Evolutionary conservation across 2,329 filamentous ascomycete species (phyloP).

Genomic region (Acarospora socialis): DNA sequence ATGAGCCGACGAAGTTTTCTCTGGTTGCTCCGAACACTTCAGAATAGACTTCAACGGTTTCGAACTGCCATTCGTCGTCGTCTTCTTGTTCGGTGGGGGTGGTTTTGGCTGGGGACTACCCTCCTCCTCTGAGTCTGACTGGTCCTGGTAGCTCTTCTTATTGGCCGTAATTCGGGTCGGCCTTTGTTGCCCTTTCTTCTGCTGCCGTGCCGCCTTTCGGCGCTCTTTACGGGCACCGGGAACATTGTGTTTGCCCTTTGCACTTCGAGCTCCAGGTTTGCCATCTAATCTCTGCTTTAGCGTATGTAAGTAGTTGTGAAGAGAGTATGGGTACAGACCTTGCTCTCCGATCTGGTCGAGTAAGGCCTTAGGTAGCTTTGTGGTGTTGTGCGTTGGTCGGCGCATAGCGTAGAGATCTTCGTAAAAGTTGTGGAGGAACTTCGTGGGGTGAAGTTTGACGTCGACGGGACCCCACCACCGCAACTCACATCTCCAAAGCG

Average conservation of each 20-base stretch:
- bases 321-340: constrained; percentile 7
- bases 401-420: too few species aligned
- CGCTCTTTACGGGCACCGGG: constrained; percentile 44
- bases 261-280: constrained; percentile 20
- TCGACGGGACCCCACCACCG: too few species aligned
- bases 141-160: constrained; percentile 17
- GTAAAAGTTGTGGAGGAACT: too few species aligned
- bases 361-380: constrained; percentile 25
- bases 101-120: constrained; percentile 6
- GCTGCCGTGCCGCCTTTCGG: constrained; percentile 49
- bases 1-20: constrained; percentile 19
- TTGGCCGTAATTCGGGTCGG: constrained; percentile 15
- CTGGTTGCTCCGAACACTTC: constrained; percentile 20
- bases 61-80: constrained; percentile 15
- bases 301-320: not conserved
- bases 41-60: constrained; percentile 22
- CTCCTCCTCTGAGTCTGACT: constrained; percentile 14
- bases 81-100: constrained; percentile 15
- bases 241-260: constrained; percentile 20
- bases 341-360: constrained; percentile 27
- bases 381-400: constrained; percentile 27
- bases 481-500: too few species aligned
- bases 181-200: constrained; percentile 39
- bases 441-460: too few species aligned
- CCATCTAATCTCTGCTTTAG: not conserved